Conservation (phyloP, 805 yeast species). For the Candida jianshihensis region DNA sequence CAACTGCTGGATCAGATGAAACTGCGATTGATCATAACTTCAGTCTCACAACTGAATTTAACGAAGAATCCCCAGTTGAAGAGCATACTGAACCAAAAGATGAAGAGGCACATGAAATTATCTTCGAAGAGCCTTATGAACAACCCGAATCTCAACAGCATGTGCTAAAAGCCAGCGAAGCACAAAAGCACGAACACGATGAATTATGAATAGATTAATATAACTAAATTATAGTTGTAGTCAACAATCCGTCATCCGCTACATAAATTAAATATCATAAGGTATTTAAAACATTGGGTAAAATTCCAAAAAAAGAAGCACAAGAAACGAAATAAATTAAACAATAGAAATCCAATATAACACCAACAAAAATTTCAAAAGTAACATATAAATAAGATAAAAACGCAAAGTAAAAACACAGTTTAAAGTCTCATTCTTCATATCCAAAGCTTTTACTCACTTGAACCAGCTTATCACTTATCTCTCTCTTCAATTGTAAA, state of each 20-base stretch:
- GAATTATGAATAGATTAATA: too few relatives aligned
- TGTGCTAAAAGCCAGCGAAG: not conserved
- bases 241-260: too few relatives aligned
- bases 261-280: too few relatives aligned
- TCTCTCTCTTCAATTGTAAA: conserved; percentile 21
- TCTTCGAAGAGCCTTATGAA: conserved; percentile 2
- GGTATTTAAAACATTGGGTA: too few relatives aligned
- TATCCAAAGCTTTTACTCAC: conserved; percentile 18
- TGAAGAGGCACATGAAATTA: not conserved
- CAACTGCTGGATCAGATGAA: not conserved
- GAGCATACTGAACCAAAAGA: not conserved
- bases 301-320: too few relatives aligned
- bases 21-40: not conserved
- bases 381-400: too few relatives aligned
- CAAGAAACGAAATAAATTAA: too few relatives aligned
- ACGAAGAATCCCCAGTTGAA: not conserved
- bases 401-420: too few relatives aligned
- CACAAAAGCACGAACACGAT: not conserved
- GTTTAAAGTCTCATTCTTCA: conserved; percentile 8
- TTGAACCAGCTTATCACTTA: conserved; percentile 24
- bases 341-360: too few relatives aligned
- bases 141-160: not conserved
- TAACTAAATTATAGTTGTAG: too few relatives aligned
- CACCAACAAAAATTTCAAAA: not conserved
- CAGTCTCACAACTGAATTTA: not conserved